Evolutionary conservation across 192 early-diverging fungal species (phyloP), one percentile per base, ranked within the genome.

Genomic region (Obelidium mucronatum): DNA sequence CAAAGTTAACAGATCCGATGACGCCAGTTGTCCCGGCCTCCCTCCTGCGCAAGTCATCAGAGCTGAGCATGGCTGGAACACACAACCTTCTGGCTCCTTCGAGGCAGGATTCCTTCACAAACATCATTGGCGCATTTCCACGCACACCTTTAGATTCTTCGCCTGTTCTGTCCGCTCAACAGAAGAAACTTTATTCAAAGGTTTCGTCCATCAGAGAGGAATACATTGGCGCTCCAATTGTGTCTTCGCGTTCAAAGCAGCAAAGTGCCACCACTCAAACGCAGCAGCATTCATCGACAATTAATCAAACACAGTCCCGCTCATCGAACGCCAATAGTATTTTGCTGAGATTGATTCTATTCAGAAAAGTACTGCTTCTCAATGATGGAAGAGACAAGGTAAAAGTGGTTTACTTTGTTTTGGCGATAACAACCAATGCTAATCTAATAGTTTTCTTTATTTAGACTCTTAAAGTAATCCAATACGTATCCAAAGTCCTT

Each of bases 311-410:
- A 48, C 44, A 48, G 44, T 19, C 44, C 63, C 8, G 22, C 4
- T 39, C 63, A 65, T 37, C 8, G 11, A 11, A 24, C 30, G 4
- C 30, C 30, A 64, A 64, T 1, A 39, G 28, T 24, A 24, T 74
- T 69, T 61, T 82, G 36, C 17, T 79, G 17, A 59, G 67, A 0
- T 22, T 78, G 31, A 59, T 85, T 11, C 69, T 91, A 51, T 79
- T 94, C 28, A 86, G 89, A 36, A 87, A 88, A 64, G 77, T 93
- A 19, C 82, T 93, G 8, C 82, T 87, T 28, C 75, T 91, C 24
- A 87, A 91, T 59, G 94, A 96, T 68, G 94, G 94, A 36, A 87
- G 94, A 19, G 94, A 96, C 83, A 96, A 96, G 78, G 82, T 87
- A 19, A 30, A 6, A 30, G 13, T n/a, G n/a, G n/a, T n/a, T n/a